phyloP scores from a whole-genome alignment of 164 flowering plant genomes.

The Piper betle region DNA sequence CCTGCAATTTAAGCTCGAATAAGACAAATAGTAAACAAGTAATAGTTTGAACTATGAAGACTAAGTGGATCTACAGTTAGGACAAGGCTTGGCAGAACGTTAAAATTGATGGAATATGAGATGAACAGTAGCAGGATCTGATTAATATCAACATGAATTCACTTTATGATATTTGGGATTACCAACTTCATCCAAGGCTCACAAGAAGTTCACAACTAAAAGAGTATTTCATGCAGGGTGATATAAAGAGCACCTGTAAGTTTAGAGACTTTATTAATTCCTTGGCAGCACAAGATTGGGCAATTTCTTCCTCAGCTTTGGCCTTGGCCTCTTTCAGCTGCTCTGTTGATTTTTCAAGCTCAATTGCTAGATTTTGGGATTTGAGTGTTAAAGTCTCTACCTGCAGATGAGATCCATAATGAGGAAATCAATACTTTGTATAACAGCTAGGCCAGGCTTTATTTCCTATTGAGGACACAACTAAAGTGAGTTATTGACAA shows the following conservation, averaged over 20 bases:
- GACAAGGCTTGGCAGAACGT: no score
- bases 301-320: constrained; percentile 61
- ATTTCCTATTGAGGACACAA: not conserved
- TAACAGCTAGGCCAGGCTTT: not conserved
- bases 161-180: no score
- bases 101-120: no score
- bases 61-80: no score
- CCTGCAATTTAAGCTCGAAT: no score
- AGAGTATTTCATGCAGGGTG: not conserved
- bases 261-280: constrained; percentile 75
- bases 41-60: no score
- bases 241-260: constrained; percentile 37
- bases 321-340: constrained; percentile 51
- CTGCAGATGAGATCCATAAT: constrained; percentile 17
- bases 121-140: no score
- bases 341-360: constrained; percentile 49
- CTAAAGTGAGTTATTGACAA: not conserved
- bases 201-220: no score
- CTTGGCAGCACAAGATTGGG: constrained; percentile 69
- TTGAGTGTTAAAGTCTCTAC: constrained; percentile 56
- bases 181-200: no score
- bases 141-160: no score
- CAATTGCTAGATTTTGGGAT: constrained; percentile 55
- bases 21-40: no score
- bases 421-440: no score